phyloP scores from a whole-genome alignment of 441 rosid species.

The Erodium trifolium region DNA sequence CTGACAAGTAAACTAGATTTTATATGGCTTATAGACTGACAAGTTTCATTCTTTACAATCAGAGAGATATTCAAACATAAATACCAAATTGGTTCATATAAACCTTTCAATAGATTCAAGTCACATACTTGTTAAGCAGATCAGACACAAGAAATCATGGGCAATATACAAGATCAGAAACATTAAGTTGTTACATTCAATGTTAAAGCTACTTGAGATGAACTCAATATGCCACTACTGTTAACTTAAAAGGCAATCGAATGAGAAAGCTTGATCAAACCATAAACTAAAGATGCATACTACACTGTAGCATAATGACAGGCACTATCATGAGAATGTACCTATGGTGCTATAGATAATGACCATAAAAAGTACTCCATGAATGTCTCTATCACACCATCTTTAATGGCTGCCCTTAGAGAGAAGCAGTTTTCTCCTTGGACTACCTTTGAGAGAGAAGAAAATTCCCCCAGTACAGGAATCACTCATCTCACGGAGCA shows the following conservation, averaged over 20 bases:
- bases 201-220: not conserved
- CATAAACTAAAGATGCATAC: not conserved
- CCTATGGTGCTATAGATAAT: constrained; percentile 2
- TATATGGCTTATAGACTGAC: no score
- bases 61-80: no score
- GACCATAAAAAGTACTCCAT: constrained; percentile 7
- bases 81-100: not conserved
- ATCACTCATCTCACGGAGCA: not conserved
- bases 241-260: not conserved
- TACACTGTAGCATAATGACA: not conserved
- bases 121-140: no score
- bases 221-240: not conserved
- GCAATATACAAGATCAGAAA: no score
- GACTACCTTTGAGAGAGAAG: not conserved
- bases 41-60: no score
- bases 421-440: not conserved
- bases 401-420: constrained; percentile 14
- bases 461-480: not conserved
- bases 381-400: constrained; percentile 17
- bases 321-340: not conserved
- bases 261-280: not conserved
- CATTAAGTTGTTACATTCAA: no score
- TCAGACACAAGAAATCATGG: no score
- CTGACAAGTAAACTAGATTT: no score
- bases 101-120: no score